A percentile compares a stretch with the other conserved stretches of the same genome.
Evolutionary conservation across 768 basidiomycete species (phyloP).

Genomic region (Boletus barrowsii): DNA sequence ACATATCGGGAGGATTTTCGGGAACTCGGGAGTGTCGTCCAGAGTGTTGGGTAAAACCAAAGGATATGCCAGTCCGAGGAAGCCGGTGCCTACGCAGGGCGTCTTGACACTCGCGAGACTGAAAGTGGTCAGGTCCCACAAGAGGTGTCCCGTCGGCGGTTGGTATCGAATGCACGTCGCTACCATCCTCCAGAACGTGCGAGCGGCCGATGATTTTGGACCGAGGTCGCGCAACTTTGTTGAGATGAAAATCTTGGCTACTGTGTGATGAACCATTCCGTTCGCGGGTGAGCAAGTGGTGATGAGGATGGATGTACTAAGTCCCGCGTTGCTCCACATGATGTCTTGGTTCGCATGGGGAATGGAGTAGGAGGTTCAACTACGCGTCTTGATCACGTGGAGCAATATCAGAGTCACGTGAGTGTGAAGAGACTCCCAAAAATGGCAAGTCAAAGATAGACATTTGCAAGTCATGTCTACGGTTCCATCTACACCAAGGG

Average conservation of each 20-base stretch:
- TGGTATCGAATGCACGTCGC: constrained; percentile 25
- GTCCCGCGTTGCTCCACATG: constrained; percentile 29
- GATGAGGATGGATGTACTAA: constrained; percentile 26
- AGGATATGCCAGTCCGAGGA: constrained; percentile 19
- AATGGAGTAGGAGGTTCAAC: not conserved
- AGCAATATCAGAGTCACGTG: constrained; percentile 14
- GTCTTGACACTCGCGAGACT: constrained; percentile 25
- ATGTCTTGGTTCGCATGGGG: not conserved
- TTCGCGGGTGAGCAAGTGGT: constrained; percentile 24
- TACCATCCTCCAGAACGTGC: constrained; percentile 26
- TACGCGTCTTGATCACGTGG: constrained; percentile 25
- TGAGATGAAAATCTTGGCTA: constrained; percentile 25
- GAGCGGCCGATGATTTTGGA: constrained; percentile 20
- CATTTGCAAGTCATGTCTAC: constrained; percentile 30
- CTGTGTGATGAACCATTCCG: constrained; percentile 28
- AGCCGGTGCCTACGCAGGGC: constrained; percentile 19
- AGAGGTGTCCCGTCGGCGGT: constrained; percentile 18
- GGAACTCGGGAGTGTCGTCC: constrained; percentile 23
- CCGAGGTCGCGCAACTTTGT: constrained; percentile 26
- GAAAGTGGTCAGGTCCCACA: constrained; percentile 20
- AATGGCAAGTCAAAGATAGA: not conserved
- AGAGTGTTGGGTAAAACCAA: not conserved
- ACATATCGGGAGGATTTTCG: constrained; percentile 18
- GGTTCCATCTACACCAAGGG: constrained; percentile 33
- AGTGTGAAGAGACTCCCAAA: not conserved